A percentile compares a stretch with the other conserved stretches of the same genome.
Evolutionary conservation across 257 asterid species (phyloP).

Genomic region (Scutellaria minor): DNA sequence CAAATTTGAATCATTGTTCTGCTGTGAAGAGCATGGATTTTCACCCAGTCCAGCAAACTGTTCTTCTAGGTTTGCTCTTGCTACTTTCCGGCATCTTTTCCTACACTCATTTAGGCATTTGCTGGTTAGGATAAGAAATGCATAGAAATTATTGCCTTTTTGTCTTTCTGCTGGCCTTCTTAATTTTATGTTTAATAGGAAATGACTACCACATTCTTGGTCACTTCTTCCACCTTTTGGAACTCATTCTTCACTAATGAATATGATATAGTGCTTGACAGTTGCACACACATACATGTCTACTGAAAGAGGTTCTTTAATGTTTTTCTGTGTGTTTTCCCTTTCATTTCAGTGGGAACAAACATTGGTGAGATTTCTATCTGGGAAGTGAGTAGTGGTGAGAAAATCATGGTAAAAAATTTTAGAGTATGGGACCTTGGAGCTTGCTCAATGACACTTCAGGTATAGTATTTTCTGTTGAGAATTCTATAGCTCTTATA

Average conservation of each 20-base stretch:
- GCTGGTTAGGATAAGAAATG: constrained; percentile 8
- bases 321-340: neutral
- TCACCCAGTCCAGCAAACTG: constrained; percentile 55
- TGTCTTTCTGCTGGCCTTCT: constrained; percentile 20
- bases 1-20: constrained; percentile 62
- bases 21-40: constrained; percentile 77
- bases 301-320: neutral
- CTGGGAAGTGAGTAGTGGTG: constrained; percentile 64
- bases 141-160: neutral
- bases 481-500: constrained; percentile 19
- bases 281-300: neutral
- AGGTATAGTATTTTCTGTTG: constrained; percentile 42
- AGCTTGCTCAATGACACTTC: constrained; percentile 57
- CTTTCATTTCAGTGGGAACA: constrained; percentile 60
- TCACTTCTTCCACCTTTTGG: neutral
- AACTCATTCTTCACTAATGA: neutral
- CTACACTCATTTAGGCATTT: constrained; percentile 13
- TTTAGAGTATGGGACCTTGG: constrained; percentile 68
- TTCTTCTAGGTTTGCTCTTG: constrained; percentile 64
- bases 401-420: constrained; percentile 50
- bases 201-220: constrained; percentile 18
- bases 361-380: constrained; percentile 59
- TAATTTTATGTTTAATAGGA: constrained; percentile 5
- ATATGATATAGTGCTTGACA: neutral
- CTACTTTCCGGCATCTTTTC: neutral